Evolutionary conservation across 2,329 filamentous ascomycete genomes (phyloP).

Genomic region (Colletotrichum lupini): DNA sequence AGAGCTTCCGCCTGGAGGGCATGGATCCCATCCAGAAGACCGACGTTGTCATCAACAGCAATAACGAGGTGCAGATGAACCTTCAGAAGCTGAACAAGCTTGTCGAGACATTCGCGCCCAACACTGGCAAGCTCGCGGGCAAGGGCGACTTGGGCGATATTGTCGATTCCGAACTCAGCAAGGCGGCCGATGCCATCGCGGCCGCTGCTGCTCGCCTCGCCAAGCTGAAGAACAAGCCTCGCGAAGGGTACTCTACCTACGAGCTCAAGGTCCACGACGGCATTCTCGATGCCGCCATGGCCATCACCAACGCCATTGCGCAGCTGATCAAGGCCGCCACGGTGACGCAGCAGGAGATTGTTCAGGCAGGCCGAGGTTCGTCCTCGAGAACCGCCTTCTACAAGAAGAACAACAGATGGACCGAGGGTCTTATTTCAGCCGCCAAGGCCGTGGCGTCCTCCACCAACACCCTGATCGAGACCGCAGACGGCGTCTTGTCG

Average conservation of each 20-base stretch:
- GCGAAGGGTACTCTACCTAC: slow-evolving; percentile 94
- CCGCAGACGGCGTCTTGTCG: slow-evolving; percentile 93
- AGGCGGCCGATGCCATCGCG: slow-evolving; percentile 94
- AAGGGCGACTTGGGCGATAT: slow-evolving; percentile 92
- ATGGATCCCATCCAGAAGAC: slow-evolving; percentile 93
- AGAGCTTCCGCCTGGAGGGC: slow-evolving; percentile 92
- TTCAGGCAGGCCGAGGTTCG: slow-evolving; percentile 88
- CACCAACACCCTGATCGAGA: slow-evolving; percentile 97
- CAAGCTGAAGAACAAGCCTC: slow-evolving; percentile 96
- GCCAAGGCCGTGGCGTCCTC: slow-evolving; percentile 95
- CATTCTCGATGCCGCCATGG: slow-evolving; percentile 91
- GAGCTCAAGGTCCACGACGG: slow-evolving; percentile 96
- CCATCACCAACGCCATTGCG: slow-evolving; percentile 93
- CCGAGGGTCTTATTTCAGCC: slow-evolving; percentile 94
- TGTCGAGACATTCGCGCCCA: slow-evolving; percentile 90
- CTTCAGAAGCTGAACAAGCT: slow-evolving; percentile 94
- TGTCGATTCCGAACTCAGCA: slow-evolving; percentile 90
- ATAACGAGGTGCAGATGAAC: slow-evolving; percentile 94
- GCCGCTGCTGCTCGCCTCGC: slow-evolving; percentile 89
- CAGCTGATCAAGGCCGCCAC: slow-evolving; percentile 96
- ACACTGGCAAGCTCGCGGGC: slow-evolving; percentile 81
- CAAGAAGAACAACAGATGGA: slow-evolving; percentile 99
- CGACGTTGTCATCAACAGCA: slow-evolving; percentile 96
- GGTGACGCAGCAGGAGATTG: slow-evolving; percentile 93
- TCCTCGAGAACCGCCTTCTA: slow-evolving; percentile 94